Evolutionary conservation across 164 flowering plant genomes (phyloP), one percentile per base, ranked within the genome.

Genomic region (Paratinospora sagittata): DNA sequence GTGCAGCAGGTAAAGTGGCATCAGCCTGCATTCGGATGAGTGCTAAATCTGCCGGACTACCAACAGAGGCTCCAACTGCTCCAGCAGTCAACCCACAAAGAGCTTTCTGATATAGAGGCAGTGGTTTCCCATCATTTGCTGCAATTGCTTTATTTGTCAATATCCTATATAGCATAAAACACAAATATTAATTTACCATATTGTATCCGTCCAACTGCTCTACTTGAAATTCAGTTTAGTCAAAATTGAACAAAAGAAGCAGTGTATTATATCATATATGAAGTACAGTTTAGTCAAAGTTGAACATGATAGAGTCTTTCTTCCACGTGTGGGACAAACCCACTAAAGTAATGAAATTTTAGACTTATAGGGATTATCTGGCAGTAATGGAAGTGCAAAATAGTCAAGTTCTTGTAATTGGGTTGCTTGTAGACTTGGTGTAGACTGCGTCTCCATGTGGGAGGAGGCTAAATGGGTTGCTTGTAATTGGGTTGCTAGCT

Each of bases 1-100:
- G 98, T 26, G 96, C 91, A 49, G 60, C 71, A 69, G 97, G 92
- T 73, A 94, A 78, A 33, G 97, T 89, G 47, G 96, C 97, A 85
- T 94, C 98, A 30, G 97, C 98, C 80, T 94, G 98, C 98, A 94
- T 94, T 39, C 98, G 93, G 52, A 92, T 89, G 69, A 92, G 91
- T 9, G 97, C 96, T 67, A 94, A 80, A 84, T 94, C 98, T 55
- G 98, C 97, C 9, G 98, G 98, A 76, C 92, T 94, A 1, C 98
- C 96, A 74, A 94, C 87, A 76, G 72, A 58, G 16, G 97, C 97
- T 73, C 98, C 98, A 72, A 94, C 89, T 36, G 97, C 98, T 76
- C 97, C 98, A 64, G 98, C 98, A 69, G 93, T 90, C 63, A 95
- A 83, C 57, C 98, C 97, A 79, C 98, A 90, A 39, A 92, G 80